A percentile compares a stretch with the other conserved stretches of the same genome.
phyloP scores from a whole-genome alignment of 2,329 filamentous ascomycete genomes.

The Thermothelomyces thermophilus region DNA sequence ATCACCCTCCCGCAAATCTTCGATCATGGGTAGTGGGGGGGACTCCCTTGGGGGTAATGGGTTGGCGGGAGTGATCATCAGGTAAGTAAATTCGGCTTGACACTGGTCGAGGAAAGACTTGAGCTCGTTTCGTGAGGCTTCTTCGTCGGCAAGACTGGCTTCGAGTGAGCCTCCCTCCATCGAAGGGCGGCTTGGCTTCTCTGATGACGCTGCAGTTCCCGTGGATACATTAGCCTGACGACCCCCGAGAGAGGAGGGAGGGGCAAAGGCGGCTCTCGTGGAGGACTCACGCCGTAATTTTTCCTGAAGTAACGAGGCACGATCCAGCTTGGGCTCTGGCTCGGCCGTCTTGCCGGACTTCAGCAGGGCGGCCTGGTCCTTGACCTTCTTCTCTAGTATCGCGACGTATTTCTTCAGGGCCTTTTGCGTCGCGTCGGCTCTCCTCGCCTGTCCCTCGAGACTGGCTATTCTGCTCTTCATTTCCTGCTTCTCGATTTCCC shows the following conservation, averaged over 20 bases:
- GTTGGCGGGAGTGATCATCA: constrained; percentile 62
- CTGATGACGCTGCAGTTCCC: constrained; percentile 34
- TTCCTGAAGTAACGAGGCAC: constrained; percentile 49
- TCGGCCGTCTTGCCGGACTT: constrained; percentile 46
- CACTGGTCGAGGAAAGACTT: constrained; percentile 59
- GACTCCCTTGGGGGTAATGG: constrained; percentile 59
- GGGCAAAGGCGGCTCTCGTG: too few relatives aligned
- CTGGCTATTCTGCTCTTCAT: constrained; percentile 97
- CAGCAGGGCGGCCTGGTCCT: constrained; percentile 69
- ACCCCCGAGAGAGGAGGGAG: not conserved
- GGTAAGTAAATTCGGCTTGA: constrained; percentile 59
- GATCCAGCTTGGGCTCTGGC: constrained; percentile 37
- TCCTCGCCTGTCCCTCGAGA: constrained; percentile 81
- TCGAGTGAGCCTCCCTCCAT: constrained; percentile 42
- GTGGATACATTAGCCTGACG: constrained; percentile 8
- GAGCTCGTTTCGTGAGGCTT: constrained; percentile 45
- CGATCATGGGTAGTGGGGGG: constrained; percentile 50
- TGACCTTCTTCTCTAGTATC: constrained; percentile 82
- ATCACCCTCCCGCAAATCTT: constrained; percentile 52
- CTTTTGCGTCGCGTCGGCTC: constrained; percentile 81
- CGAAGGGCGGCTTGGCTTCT: constrained; percentile 37
- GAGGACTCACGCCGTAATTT: constrained; percentile 46
- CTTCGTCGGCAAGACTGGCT: constrained; percentile 40
- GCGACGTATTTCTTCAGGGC: constrained; percentile 84
- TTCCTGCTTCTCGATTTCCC: constrained; percentile 98